Percentiles rank a stretch among this genome's conserved stretches.
phyloP scores from a whole-genome alignment of 768 basidiomycete species.

The Lyophyllum decastes region DNA sequence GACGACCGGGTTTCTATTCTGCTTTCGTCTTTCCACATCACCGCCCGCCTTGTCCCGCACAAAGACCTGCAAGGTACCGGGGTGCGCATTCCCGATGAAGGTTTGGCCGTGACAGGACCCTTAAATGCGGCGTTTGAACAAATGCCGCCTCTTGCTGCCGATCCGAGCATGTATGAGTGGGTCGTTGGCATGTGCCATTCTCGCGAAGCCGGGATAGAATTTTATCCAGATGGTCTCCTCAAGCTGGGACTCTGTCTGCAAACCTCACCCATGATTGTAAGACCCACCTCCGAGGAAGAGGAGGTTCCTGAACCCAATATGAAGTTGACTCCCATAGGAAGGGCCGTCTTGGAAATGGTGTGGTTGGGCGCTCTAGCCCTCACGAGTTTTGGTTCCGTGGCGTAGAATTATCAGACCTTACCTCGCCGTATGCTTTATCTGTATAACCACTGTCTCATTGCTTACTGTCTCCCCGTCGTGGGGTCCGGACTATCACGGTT shows the following conservation, averaged over 20 bases:
- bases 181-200: conserved; percentile 65
- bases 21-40: conserved; percentile 69
- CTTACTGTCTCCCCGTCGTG: not conserved
- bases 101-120: conserved; percentile 65
- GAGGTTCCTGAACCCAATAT: conserved; percentile 43
- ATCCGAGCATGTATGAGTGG: conserved; percentile 37
- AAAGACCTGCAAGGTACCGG: conserved; percentile 73
- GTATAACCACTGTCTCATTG: not conserved
- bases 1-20: conserved; percentile 48
- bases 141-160: conserved; percentile 41
- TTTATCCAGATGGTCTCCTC: conserved; percentile 76
- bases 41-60: conserved; percentile 72
- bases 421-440: not conserved
- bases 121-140: conserved; percentile 53
- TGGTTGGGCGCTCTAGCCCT: conserved; percentile 55
- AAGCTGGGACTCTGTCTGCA: conserved; percentile 68
- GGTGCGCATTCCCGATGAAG: conserved; percentile 71
- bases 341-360: conserved; percentile 57
- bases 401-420: conserved; percentile 5
- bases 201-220: conserved; percentile 71
- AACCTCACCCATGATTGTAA: conserved; percentile 18
- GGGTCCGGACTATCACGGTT: not conserved
- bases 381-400: conserved; percentile 45
- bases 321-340: conserved; percentile 51
- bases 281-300: conserved; percentile 41